A percentile compares a stretch with the other conserved stretches of the same genome.
These are phyloP conservation scores for Boechera stricta DNA, from an alignment of 345 rosid species.

Conservation along the genomic window DNA sequence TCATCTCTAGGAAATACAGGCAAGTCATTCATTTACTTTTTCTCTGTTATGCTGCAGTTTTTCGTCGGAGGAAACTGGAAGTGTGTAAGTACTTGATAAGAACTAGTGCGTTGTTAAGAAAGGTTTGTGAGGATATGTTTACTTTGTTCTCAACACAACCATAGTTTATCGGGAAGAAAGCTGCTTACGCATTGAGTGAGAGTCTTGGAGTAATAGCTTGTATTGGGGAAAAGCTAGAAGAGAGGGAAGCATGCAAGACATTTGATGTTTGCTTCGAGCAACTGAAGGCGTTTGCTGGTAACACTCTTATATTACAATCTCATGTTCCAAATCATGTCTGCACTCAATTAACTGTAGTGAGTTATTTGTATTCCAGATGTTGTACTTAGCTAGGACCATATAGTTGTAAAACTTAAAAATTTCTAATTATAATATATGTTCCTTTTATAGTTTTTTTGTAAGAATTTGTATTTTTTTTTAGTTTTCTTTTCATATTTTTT, in stretches of 20 bases:
- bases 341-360: slow-evolving; percentile 3
- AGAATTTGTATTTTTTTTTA: too few species aligned
- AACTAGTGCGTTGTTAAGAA: slow-evolving; percentile 1
- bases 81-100: slow-evolving; percentile 67
- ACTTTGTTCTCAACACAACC: slow-evolving; percentile 24
- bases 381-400: slow-evolving; percentile 84
- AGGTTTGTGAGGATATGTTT: slow-evolving; percentile 17
- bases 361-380: slow-evolving; percentile 56
- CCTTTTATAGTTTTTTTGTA: too few species aligned
- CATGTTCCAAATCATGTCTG: slow-evolving; percentile 20
- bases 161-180: slow-evolving; percentile 96
- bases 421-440: too few species aligned
- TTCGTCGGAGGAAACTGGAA: slow-evolving; percentile 99
- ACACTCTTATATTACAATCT: slow-evolving; percentile 14
- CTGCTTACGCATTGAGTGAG: slow-evolving; percentile 86
- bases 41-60: slow-evolving; percentile 69
- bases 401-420: slow-evolving; percentile 52
- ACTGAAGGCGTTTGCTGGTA: slow-evolving; percentile 88
- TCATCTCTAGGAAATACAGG: too few species aligned
- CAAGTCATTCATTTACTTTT: background rate
- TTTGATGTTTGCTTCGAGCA: slow-evolving; percentile 93
- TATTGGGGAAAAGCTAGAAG: slow-evolving; percentile 85
- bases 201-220: slow-evolving; percentile 96
- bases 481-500: too few species aligned
- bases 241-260: slow-evolving; percentile 95